phyloP scores from a whole-genome alignment of 768 basidiomycete genomes.

The Phallus indusiatus region DNA sequence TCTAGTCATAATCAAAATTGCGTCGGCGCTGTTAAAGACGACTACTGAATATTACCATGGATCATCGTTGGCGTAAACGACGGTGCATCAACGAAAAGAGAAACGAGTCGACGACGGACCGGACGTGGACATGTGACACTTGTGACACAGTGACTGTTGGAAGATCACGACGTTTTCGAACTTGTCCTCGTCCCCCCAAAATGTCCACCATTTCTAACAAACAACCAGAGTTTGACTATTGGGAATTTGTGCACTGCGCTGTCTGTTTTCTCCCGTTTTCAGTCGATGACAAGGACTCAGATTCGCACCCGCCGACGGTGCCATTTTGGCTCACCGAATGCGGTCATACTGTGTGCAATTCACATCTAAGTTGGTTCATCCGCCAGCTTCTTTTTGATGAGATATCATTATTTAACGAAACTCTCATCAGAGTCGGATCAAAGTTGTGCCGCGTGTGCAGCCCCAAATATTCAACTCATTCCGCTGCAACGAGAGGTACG shows the following conservation, averaged over 20 bases:
- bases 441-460: constrained; percentile 62
- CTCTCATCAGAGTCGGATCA: constrained; percentile 52
- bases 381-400: constrained; percentile 11
- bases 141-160: background rate
- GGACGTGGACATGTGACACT: no score
- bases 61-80: background rate
- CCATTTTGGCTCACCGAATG: constrained; percentile 90
- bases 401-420: background rate
- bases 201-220: background rate
- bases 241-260: constrained; percentile 70
- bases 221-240: constrained; percentile 45
- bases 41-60: constrained; percentile 15
- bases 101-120: background rate
- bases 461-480: constrained; percentile 52
- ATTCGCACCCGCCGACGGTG: constrained; percentile 36
- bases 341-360: constrained; percentile 78
- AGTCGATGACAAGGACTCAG: constrained; percentile 27
- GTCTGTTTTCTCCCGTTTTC: constrained; percentile 59
- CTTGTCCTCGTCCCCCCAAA: background rate
- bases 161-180: background rate
- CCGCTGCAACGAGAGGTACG: constrained; percentile 68
- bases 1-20: background rate
- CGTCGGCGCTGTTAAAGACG: constrained; percentile 16
- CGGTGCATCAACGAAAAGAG: background rate
- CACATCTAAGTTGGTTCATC: constrained; percentile 61